These are phyloP conservation scores for Lentithecium fluviatile DNA, from an alignment of 495 filamentous ascomycete species.

Conservation along the genomic window DNA sequence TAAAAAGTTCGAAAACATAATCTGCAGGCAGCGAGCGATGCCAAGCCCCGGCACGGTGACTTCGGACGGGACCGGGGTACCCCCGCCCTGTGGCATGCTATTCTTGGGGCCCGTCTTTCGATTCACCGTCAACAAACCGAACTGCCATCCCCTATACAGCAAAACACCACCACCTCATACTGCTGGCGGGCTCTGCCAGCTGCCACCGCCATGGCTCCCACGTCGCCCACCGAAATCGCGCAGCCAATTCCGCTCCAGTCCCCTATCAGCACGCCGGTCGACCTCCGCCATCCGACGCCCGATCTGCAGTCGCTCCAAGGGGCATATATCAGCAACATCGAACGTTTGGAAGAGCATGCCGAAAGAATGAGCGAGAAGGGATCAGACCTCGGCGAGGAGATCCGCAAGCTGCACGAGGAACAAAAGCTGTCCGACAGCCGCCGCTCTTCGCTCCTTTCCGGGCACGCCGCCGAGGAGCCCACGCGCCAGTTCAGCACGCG, in stretches of 20 bases:
- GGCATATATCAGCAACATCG: conserved; percentile 73
- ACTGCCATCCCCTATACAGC: not conserved
- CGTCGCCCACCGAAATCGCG: conserved; percentile 19
- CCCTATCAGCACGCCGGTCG: conserved; percentile 49
- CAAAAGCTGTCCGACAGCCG: conserved; percentile 61
- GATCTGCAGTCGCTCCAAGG: conserved; percentile 72
- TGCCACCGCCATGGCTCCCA: conserved; percentile 16
- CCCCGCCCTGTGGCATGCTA: too few relatives aligned
- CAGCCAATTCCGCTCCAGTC: conserved; percentile 47
- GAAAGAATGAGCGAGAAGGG: conserved; percentile 76
- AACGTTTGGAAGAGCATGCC: conserved; percentile 76
- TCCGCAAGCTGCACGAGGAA: conserved; percentile 74
- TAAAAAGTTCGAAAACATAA: too few relatives aligned
- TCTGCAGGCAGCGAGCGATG: too few relatives aligned
- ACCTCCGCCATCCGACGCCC: conserved; percentile 72
- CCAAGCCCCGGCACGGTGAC: too few relatives aligned
- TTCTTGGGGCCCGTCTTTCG: too few relatives aligned
- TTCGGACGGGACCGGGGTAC: too few relatives aligned
- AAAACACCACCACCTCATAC: not conserved
- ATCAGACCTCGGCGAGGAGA: conserved; percentile 76
- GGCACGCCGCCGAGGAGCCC: conserved; percentile 8
- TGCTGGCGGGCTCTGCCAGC: not conserved
- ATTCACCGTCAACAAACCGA: too few relatives aligned
- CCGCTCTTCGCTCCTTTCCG: conserved; percentile 30
- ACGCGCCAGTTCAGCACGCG: conserved; percentile 28